These are phyloP conservation scores for Fusarium sp. DNA, from an alignment of 2,329 filamentous ascomycete species.

Conservation along the genomic window DNA sequence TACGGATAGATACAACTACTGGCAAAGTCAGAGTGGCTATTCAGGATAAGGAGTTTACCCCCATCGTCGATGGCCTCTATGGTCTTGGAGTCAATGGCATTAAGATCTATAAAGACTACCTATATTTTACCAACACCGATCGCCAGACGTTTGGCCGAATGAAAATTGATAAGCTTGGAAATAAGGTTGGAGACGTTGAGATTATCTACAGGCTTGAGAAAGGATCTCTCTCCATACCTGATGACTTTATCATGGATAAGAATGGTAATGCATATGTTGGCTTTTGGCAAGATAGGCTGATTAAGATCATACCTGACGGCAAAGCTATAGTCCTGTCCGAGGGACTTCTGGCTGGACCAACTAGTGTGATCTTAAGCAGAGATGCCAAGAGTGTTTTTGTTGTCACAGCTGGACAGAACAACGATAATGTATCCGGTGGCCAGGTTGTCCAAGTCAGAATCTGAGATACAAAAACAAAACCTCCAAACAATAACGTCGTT, in stretches of 20 bases:
- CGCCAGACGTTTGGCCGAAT: not conserved
- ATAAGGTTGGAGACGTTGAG: not conserved
- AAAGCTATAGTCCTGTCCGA: not conserved
- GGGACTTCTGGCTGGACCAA: not conserved
- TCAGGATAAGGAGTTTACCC: not conserved
- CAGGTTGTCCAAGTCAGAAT: constrained; percentile 3
- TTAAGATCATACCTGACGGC: not conserved
- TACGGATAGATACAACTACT: not conserved
- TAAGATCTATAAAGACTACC: not conserved
- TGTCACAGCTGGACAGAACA: not conserved
- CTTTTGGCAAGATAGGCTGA: not conserved
- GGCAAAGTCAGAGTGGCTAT: not conserved
- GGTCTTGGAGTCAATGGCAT: constrained; percentile 6
- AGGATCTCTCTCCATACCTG: not conserved
- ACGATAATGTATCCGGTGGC: not conserved
- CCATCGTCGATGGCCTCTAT: not conserved
- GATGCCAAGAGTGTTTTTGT: not conserved
- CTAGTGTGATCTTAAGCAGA: not conserved
- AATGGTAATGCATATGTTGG: not conserved
- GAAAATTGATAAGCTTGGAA: not conserved
- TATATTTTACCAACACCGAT: constrained; percentile 5
- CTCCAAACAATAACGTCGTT: not conserved
- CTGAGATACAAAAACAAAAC: not conserved
- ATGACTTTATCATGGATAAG: not conserved
- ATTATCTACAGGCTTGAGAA: not conserved